Conservation (phyloP, 2,329 filamentous ascomycete species). For the Dothidotthia symphoricarpi region DNA sequence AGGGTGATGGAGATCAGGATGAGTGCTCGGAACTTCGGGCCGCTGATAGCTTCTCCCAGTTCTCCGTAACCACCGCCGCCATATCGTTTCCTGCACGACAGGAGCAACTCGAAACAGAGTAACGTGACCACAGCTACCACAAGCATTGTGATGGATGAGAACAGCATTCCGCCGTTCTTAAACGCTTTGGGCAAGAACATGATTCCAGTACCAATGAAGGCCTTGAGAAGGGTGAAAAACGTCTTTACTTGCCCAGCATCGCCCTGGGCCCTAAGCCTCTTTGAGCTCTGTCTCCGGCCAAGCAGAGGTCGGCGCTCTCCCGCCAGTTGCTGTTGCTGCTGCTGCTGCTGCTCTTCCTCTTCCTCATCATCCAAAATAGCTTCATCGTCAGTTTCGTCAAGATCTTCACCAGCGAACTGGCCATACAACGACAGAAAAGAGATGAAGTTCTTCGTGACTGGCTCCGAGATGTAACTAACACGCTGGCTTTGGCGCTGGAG, state of each 20-base stretch:
- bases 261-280: slow-evolving; percentile 50
- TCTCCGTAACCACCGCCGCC: slow-evolving; percentile 74
- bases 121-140: slow-evolving; percentile 65
- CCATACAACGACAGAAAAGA: slow-evolving; percentile 75
- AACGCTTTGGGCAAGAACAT: slow-evolving; percentile 81
- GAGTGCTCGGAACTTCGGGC: slow-evolving; percentile 60
- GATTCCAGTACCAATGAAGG: slow-evolving; percentile 76
- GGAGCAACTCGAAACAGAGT: slow-evolving; percentile 68
- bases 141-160: slow-evolving; percentile 68
- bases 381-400: slow-evolving; percentile 59
- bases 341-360: slow-evolving; percentile 50
- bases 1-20: slow-evolving; percentile 70
- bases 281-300: slow-evolving; percentile 54
- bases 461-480: slow-evolving; percentile 48
- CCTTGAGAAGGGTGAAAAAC: slow-evolving; percentile 76
- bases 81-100: slow-evolving; percentile 63
- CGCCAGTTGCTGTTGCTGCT: slow-evolving; percentile 53
- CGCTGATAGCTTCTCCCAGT: slow-evolving; percentile 65
- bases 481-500: slow-evolving; percentile 45
- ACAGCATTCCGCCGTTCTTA: slow-evolving; percentile 73
- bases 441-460: slow-evolving; percentile 68
- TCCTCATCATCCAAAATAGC: slow-evolving; percentile 54
- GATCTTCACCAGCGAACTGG: slow-evolving; percentile 72
- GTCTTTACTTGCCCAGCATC: slow-evolving; percentile 69
- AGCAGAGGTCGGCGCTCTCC: slow-evolving; percentile 62